phyloP scores from a whole-genome alignment of 2,329 filamentous ascomycete species.

The Lasiodiplodia hormozganensis region DNA sequence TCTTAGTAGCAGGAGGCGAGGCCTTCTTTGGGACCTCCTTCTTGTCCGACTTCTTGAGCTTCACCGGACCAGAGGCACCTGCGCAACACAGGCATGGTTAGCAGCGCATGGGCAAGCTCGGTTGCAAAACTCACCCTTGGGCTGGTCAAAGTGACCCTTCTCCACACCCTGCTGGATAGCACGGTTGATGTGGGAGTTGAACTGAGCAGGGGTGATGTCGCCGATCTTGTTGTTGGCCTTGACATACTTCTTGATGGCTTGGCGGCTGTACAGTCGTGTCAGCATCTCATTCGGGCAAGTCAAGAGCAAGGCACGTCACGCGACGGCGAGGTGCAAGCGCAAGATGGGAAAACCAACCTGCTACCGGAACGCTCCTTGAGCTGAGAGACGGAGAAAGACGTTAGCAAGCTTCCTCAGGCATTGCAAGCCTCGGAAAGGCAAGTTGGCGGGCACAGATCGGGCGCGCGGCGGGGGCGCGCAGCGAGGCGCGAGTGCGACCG shows the following conservation, averaged over 20 bases:
- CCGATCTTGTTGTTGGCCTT: conserved; percentile 72
- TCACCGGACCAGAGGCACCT: conserved; percentile 88
- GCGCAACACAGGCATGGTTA: conserved; percentile 12
- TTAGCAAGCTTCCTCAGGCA: conserved; percentile 52
- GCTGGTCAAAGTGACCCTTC: conserved; percentile 85
- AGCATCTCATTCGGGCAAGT: conserved; percentile 39
- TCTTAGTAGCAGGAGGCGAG: conserved; percentile 35
- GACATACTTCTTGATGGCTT: conserved; percentile 78
- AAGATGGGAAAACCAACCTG: conserved; percentile 62
- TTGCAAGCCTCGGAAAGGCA: conserved; percentile 30
- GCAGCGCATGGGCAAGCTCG: conserved; percentile 5
- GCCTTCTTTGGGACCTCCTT: conserved; percentile 16
- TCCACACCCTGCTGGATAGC: conserved; percentile 83
- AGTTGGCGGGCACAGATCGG: conserved; percentile 41
- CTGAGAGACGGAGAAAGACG: conserved; percentile 56
- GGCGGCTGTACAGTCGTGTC: conserved; percentile 61
- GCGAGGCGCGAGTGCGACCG: conserved; percentile 45
- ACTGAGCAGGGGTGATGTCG: conserved; percentile 61
- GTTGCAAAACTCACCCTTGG: conserved; percentile 74
- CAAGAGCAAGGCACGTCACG: conserved; percentile 39
- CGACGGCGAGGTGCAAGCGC: conserved; percentile 34
- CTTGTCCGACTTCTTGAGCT: conserved; percentile 81
- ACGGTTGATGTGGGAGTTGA: conserved; percentile 83
- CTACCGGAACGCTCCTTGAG: conserved; percentile 74
- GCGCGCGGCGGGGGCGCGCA: conserved; percentile 41